A percentile compares a stretch with the other conserved stretches of the same genome.
These are phyloP conservation scores for Microsporum audouinii DNA, from an alignment of 2,329 filamentous ascomycete genomes.

Conservation along the genomic window DNA sequence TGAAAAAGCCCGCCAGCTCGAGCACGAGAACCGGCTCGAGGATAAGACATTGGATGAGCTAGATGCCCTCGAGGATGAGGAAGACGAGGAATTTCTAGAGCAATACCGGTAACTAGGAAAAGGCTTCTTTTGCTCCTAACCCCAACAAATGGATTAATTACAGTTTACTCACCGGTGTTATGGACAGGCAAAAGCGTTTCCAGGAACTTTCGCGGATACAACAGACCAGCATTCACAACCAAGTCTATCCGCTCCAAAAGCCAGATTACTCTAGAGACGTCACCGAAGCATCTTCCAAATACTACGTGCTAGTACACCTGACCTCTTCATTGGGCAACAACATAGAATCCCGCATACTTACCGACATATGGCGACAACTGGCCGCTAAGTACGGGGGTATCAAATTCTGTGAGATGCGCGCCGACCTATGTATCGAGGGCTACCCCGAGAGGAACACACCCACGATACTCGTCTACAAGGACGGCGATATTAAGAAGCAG, in stretches of 20 bases:
- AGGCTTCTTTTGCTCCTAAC: neutral
- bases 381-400: conserved; percentile 81
- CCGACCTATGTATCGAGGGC: conserved; percentile 84
- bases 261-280: conserved; percentile 86
- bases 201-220: conserved; percentile 65
- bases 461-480: conserved; percentile 82
- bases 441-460: conserved; percentile 94
- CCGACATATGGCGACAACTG: conserved; percentile 74
- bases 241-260: conserved; percentile 88
- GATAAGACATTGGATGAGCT: conserved; percentile 92
- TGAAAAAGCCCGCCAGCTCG: conserved; percentile 65
- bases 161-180: neutral
- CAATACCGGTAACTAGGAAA: conserved; percentile 52
- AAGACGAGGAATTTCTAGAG: conserved; percentile 86
- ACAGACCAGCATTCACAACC: conserved; percentile 69
- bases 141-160: neutral
- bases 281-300: conserved; percentile 70
- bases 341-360: conserved; percentile 69
- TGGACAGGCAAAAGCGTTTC: conserved; percentile 60
- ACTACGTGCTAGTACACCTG: conserved; percentile 63
- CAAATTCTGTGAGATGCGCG: conserved; percentile 95
- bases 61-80: conserved; percentile 84
- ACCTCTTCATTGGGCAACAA: conserved; percentile 69
- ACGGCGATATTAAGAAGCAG: conserved; percentile 85
- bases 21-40: conserved; percentile 84